Conservation (phyloP, 2,329 filamentous ascomycete genomes). For the Fusarium udum region DNA sequence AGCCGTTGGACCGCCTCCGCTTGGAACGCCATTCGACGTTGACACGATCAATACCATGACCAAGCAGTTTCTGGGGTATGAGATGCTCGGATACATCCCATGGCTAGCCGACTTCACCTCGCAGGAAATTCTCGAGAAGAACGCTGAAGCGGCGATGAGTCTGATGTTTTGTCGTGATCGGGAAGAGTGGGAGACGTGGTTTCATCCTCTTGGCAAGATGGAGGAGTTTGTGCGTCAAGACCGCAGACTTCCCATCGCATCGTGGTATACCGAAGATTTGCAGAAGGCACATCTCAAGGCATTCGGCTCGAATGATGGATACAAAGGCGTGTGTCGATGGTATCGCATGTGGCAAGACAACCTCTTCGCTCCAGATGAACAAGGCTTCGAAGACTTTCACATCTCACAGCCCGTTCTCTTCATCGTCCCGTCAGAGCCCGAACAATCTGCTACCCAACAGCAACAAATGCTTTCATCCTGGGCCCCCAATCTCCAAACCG, state of each 20-base stretch:
- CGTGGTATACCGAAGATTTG: conserved; percentile 41
- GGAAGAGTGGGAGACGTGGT: conserved; percentile 40
- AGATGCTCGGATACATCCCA: conserved; percentile 47
- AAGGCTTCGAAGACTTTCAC: conserved; percentile 24
- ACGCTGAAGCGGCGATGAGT: conserved; percentile 42
- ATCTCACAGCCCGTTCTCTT: conserved; percentile 38
- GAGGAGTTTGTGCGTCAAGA: conserved; percentile 39
- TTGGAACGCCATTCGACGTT: conserved; percentile 44
- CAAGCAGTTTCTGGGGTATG: conserved; percentile 41
- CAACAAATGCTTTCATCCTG: conserved; percentile 43
- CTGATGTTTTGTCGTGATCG: conserved; percentile 43
- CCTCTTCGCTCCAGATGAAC: conserved; percentile 40
- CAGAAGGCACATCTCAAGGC: conserved; percentile 37
- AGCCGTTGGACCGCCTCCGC: conserved; percentile 43
- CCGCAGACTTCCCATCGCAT: conserved; percentile 32
- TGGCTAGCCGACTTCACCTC: conserved; percentile 38
- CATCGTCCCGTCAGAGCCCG: conserved; percentile 31
- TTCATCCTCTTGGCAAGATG: conserved; percentile 44
- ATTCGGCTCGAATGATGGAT: conserved; percentile 39
- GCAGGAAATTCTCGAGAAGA: conserved; percentile 35
- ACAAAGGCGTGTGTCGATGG: conserved; percentile 46
- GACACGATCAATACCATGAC: conserved; percentile 47
- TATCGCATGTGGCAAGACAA: conserved; percentile 47
- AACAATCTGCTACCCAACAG: conserved; percentile 32
- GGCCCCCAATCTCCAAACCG: conserved; percentile 50